These are phyloP conservation scores for Alnus rubra DNA, from an alignment of 306 rosid species.

Conservation along the genomic window DNA sequence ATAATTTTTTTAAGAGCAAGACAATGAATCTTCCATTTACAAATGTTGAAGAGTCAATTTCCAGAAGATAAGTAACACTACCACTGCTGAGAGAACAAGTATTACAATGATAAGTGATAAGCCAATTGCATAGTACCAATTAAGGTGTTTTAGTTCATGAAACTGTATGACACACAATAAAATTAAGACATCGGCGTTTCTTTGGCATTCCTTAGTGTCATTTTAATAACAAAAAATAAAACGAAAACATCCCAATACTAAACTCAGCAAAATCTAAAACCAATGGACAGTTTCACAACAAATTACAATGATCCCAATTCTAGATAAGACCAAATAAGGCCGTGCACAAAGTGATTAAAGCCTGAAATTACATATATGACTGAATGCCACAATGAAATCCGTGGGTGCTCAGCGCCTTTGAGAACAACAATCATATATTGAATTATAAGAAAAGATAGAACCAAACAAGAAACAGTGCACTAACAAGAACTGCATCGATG, in stretches of 20 bases:
- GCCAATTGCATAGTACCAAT: neutral
- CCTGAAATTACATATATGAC: neutral
- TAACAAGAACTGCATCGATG: slow-evolving; percentile 65
- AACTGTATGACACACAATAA: too few relatives aligned
- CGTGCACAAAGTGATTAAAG: neutral
- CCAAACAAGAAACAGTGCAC: neutral
- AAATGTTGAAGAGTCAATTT: neutral
- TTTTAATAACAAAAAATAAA: neutral
- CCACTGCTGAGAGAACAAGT: neutral
- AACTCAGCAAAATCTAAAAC: neutral
- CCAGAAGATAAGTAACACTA: neutral
- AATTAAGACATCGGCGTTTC: neutral
- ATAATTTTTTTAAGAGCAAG: neutral
- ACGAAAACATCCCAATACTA: neutral
- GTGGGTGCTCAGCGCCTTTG: neutral
- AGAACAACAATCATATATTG: neutral
- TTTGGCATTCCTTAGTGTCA: neutral
- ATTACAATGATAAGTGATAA: neutral
- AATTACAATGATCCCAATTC: neutral
- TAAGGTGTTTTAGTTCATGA: neutral
- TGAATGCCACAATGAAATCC: neutral
- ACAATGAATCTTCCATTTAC: neutral
- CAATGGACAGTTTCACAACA: neutral
- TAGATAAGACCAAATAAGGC: neutral
- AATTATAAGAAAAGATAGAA: neutral